Evolutionary conservation across 495 filamentous ascomycete genomes (phyloP), one percentile per base, ranked within the genome.

Genomic region (Penicillium cinerascens): DNA sequence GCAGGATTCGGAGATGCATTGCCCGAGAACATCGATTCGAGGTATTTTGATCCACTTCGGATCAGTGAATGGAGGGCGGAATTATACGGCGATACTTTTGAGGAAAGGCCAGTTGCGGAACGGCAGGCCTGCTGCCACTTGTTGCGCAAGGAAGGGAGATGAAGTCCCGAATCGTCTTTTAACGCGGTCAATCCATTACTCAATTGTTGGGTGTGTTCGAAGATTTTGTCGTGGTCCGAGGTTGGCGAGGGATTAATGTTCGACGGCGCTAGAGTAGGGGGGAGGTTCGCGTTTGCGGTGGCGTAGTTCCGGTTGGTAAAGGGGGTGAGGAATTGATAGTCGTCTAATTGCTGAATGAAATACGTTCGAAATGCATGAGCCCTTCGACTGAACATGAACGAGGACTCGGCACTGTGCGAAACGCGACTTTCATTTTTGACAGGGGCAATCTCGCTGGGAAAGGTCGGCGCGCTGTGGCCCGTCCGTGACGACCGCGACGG

Each of bases 81-180:
- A 7, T 21, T 33, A 44, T 36, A 40, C 36, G 33, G 37, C n/a
- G 41, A 43, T 17, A 48, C 44, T 29, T 27, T 39, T 7, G 26
- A 20, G 15, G 35, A 55, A 25, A 60, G 53, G 20, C 40, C 55
- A 22, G 35, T 54, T 26, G 51, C 57, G 48, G 37, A 27, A 38
- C 45, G 65, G 46, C 68, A 72, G 67, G 51, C 69, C 68, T 65
- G 69, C 69, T 73, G 72, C 61, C 64, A 72, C 41, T 53, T 51
- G 22, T 52, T 48, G 22, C 40, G 40, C 51, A 66, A 18, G 35
- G 26, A 42, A 26, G 51, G 50, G 36, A 62, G 26, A 26, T 47
- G 46, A 26, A 49, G 44, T 41, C 27, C 23, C 35, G 36, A 10
- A 21, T 49, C 26, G n/a, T 39, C 27, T 18, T 7, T 26, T 35